Base-by-base conservation (phyloP, 2,329 filamentous ascomycete species). In the Sclerotinia minor region DNA sequence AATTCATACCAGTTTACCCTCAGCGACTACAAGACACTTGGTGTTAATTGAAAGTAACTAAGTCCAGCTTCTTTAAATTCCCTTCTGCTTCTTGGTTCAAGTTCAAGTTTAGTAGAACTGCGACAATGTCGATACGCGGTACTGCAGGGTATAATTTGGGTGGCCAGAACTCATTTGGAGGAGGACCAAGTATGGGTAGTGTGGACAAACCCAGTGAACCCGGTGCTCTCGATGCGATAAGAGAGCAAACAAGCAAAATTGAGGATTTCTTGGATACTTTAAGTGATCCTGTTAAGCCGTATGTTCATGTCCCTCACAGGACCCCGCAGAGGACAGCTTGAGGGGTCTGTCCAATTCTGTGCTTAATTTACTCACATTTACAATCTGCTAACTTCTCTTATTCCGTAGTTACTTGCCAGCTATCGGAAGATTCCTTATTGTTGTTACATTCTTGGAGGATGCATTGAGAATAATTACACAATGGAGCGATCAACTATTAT, bases 361-460 rank as follows among this genome's bases (percentile, higher is more conserved):
- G 45, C n/a, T 24, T 55, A 17, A 50, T 53, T 41, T 38, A 15
- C 53, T 67, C 17, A 15, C 5, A 41, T 41, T 54, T 35, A 7
- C 29, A 35, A 44, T 41, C 50, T 69, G 65, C 71, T 77, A 65
- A 76, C 61, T n/a, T 65, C 7, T 50, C 8, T 57, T 6, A 60
- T 71, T 65, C 29, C 69, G 53, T 78, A 97, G 94, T 71, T 96
- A 96, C 79, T 86, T 99, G 55, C 95, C 95, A 69, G 92, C 92
- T 72, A 94, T 99, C 82, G 95, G 95, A 73, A 92, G 95, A 73
- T 98, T 98, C 81, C 82, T 99, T 74, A 99, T 99, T 75, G 95
- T 99, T 67, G 95, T 98, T 65, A 99, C 95, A 71, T 99, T 99
- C 82, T 85, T 99, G 75, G 95, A 99, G 81, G 95, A 99, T 83